Base-by-base conservation (phyloP, 2,329 filamentous ascomycete species). In the Pyrenophora teres region DNA sequence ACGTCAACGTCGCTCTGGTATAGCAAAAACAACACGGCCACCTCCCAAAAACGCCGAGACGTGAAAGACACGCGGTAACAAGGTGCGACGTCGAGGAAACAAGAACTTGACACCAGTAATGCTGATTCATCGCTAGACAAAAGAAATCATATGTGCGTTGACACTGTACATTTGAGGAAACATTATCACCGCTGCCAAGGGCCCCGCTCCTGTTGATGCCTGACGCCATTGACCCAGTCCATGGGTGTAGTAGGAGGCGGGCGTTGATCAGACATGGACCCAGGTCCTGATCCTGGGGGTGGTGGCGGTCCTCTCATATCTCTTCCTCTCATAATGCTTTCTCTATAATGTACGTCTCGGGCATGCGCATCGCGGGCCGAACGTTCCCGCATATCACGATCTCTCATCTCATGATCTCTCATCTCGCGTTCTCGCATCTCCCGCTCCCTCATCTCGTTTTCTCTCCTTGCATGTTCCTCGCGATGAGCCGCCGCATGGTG, bases 381-480 rank as follows among this genome's bases (percentile, higher is more conserved):
- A 6, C 59, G 50, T 41, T 63, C 60, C 13, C 58, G 52, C 13
- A 52, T 54, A 21, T 62, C 61, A 7, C 59, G 50, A 40, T 63
- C 60, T 12, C 58, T 50, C 13, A 51, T 52, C 21, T 62, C 61
- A 35, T 57, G 60, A n/a, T 43, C 40, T 15, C 41, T 23, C 41
- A 44, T 55, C n/a, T 62, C 61, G 32, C 60, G 61, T 21, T 64
- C 59, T 10, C 57, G 52, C 44, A 60, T 59, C n/a, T 67, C 59
- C 5, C 61, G 56, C 30, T 30, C 27, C 27, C 27, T 10, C 27
- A 30, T 30, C 9, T 67, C 63, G 6, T 61, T 47, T 39, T 69
- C 62, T 30, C 63, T 48, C 8, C 60, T 51, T 44, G 59, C 52
- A 12, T 59, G 58, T 12, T 70, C 65, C 4, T 71, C 66, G 9